phyloP scores from a whole-genome alignment of 2,329 filamentous ascomycete genomes.

The Scytalidium lignicola region DNA sequence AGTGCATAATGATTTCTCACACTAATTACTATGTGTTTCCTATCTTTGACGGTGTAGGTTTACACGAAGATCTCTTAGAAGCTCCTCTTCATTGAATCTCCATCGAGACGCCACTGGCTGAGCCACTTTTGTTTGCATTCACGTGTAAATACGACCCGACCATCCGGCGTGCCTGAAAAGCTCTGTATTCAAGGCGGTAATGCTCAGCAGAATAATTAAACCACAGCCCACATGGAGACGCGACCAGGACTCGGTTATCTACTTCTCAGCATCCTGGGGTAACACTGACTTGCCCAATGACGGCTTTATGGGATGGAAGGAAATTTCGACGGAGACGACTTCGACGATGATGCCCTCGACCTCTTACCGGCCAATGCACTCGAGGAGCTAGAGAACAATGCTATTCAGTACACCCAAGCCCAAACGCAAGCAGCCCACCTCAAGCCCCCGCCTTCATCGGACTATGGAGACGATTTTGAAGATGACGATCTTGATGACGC shows the following conservation, averaged over 20 bases:
- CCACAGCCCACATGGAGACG: not conserved
- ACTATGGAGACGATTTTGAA: conserved; percentile 31
- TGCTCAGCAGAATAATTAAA: conserved; percentile 6
- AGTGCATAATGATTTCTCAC: too few species aligned
- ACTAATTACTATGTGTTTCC: too few species aligned
- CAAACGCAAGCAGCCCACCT: conserved; percentile 14
- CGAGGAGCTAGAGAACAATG: conserved; percentile 58
- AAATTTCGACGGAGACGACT: conserved; percentile 40
- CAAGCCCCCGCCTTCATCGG: conserved; percentile 25
- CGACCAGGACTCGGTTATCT: not conserved
- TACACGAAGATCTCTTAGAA: too few species aligned
- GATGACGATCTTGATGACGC: conserved; percentile 46
- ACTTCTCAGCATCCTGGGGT: too few species aligned
- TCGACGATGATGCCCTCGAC: conserved; percentile 62
- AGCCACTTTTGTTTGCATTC: not conserved
- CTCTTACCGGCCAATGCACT: conserved; percentile 52
- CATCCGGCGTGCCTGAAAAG: not conserved
- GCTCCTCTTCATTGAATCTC: too few species aligned
- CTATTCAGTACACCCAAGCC: conserved; percentile 50
- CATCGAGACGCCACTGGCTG: not conserved
- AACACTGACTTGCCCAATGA: conserved; percentile 13
- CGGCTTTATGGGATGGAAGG: conserved; percentile 34
- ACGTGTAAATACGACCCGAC: not conserved
- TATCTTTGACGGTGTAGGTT: too few species aligned
- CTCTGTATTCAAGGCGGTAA: conserved; percentile 4